Evolutionary conservation across 768 basidiomycete species (phyloP).

Genomic region (Boletus coccyginus): DNA sequence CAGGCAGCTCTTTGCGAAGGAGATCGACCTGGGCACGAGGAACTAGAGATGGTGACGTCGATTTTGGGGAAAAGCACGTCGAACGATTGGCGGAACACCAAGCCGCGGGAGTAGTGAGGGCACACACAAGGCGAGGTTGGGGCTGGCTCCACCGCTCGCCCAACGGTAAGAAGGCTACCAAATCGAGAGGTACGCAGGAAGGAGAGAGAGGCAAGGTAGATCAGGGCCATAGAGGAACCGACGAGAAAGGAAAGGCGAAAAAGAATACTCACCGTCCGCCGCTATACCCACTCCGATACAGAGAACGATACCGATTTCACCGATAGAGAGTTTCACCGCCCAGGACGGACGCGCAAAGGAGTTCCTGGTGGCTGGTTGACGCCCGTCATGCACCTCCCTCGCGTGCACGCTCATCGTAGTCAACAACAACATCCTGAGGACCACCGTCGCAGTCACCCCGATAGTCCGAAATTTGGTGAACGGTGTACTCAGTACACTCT

Average conservation of each 20-base stretch:
- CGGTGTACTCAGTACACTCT: constrained; percentile 63
- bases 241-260: constrained; percentile 11
- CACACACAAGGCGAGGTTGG: constrained; percentile 38
- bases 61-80: constrained; percentile 13
- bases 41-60: background rate
- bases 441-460: background rate
- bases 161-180: background rate
- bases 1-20: constrained; percentile 7
- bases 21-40: constrained; percentile 16
- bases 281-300: constrained; percentile 4
- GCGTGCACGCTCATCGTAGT: background rate
- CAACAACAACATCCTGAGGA: constrained; percentile 5
- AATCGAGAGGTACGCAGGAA: background rate
- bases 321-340: background rate
- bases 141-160: constrained; percentile 15
- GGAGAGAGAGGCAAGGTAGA: background rate
- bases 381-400: constrained; percentile 2
- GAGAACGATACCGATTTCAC: constrained; percentile 8
- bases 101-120: constrained; percentile 44
- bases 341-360: constrained; percentile 13
- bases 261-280: background rate
- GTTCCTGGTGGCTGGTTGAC: constrained; percentile 20
- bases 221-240: background rate
- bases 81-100: constrained; percentile 32
- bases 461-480: constrained; percentile 31